Percentiles rank a stretch among this genome's conserved stretches.
These are phyloP conservation scores for Lepidium didymum DNA, from an alignment of 345 rosid species.

Conservation along the genomic window DNA sequence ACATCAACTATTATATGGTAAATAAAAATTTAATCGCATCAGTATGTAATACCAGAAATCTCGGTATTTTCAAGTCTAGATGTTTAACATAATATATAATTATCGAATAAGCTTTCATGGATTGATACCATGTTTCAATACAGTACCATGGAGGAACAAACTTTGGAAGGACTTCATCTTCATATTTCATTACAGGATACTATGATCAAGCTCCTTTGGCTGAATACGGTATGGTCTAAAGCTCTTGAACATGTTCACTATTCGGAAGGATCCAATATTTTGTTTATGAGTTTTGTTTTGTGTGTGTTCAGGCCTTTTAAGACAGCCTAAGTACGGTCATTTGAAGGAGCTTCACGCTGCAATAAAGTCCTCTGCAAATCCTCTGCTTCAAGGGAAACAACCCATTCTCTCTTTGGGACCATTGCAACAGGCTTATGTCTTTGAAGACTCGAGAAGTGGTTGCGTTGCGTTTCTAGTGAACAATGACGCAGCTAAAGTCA, in stretches of 20 bases:
- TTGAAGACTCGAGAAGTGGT: conserved; percentile 41
- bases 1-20: conserved; percentile 90
- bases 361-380: conserved; percentile 39
- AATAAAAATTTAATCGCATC: background rate
- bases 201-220: conserved; percentile 92
- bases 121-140: background rate
- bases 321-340: conserved; percentile 90
- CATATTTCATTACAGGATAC: conserved; percentile 58
- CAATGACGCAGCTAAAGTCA: conserved; percentile 24
- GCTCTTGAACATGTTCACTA: background rate
- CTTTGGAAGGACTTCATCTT: conserved; percentile 76
- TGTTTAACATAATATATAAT: too few species aligned
- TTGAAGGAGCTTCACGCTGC: conserved; percentile 66
- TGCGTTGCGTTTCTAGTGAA: conserved; percentile 87
- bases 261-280: background rate
- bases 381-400: conserved; percentile 53
- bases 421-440: conserved; percentile 75
- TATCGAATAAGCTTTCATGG: too few species aligned
- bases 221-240: conserved; percentile 60
- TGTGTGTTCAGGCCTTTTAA: conserved; percentile 45
- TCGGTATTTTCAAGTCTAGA: background rate
- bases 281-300: background rate
- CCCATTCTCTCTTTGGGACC: conserved; percentile 50
- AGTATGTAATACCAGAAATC: too few species aligned
- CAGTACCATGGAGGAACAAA: conserved; percentile 97